A percentile compares a stretch with the other conserved stretches of the same genome.
phyloP scores from a whole-genome alignment of 129 eudicot genomes.

The Lactuca saligna region DNA sequence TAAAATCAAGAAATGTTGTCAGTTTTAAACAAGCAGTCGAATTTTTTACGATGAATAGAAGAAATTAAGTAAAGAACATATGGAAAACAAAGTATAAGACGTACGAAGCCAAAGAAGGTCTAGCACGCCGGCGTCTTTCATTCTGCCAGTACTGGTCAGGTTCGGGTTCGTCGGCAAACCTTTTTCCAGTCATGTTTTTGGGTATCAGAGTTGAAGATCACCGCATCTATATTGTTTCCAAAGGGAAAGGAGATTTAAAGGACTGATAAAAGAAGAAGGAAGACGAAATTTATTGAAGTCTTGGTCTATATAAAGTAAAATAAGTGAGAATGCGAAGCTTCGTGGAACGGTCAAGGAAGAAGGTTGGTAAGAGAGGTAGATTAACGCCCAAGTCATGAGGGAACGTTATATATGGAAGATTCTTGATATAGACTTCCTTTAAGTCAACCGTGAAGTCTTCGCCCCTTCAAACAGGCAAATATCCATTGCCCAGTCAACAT shows the following conservation, averaged over 20 bases:
- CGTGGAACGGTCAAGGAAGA: conserved; percentile 34
- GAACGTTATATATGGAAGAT: neutral
- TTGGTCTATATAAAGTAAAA: conserved; percentile 2
- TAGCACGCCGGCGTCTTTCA: conserved; percentile 49
- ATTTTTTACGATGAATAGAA: neutral
- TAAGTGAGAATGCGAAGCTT: conserved; percentile 24
- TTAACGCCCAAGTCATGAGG: neutral
- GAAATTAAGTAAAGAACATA: neutral
- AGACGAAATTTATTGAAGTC: conserved; percentile 7
- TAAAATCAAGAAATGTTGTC: neutral
- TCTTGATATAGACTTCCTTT: conserved; percentile 20
- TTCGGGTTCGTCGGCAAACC: conserved; percentile 35
- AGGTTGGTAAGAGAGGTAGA: conserved; percentile 13
- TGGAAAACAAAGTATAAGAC: conserved; percentile 15
- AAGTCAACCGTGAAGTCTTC: conserved; percentile 31
- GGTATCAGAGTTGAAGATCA: neutral
- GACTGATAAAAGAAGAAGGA: conserved; percentile 7
- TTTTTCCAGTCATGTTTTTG: conserved; percentile 56
- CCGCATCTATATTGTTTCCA: neutral
- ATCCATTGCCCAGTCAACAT: neutral
- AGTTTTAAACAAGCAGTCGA: neutral
- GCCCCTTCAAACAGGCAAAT: neutral
- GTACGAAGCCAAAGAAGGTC: conserved; percentile 74
- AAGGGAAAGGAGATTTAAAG: neutral
- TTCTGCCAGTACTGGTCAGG: conserved; percentile 42